Evolutionary conservation across 2,329 filamentous ascomycete genomes (phyloP), one percentile per base, ranked within the genome.

Genomic region (Arthrobotrys megalospora): DNA sequence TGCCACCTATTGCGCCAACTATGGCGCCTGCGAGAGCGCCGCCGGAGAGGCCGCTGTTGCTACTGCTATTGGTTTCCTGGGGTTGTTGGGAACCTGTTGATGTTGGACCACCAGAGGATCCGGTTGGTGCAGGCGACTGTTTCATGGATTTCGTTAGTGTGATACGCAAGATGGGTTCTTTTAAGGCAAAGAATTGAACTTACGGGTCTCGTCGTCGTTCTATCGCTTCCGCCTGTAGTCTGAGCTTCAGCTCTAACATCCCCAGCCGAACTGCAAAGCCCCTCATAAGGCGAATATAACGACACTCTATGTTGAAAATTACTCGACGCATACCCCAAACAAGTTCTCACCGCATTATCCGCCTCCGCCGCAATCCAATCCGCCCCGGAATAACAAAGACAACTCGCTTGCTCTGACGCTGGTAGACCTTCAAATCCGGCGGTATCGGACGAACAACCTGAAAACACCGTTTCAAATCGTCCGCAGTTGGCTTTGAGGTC

Each of bases 221-320:
- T 24, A 38, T 45, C 47, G 11, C 50, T 34, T 12, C 45, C 43
- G 48, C 24, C 32, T 16, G 58, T 48, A 43, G 69, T 65, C 50
- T 41, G 36, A 36, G 48, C 58, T 21, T 45, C 69, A 10, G 69
- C 69, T 32, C 58, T 66, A 6, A 73, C 69, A 34, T 73, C 69
- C 6, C 69, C 69, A 10, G 60, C 69, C 2, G 38, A 45, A n/a
- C 36, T 50, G 38, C 69, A 73, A 12, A 73, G 69, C 10, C 60
- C 69, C 19, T 66, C 60, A 8, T 73, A 73, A 1, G 69, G 69
- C 32, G 60, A 65, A 36, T 73, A 73, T 16, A 50, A 58, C n/a
- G 69, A 66, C 19, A 73, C 69, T 8, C 48, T 19, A 66, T 73
- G 69, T 16, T 55, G 69, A 16, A 73, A 72, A 48, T 73, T 66